Evolutionary conservation across 2,329 filamentous ascomycete species (phyloP).

Genomic region (Tolypocladium amazonense): DNA sequence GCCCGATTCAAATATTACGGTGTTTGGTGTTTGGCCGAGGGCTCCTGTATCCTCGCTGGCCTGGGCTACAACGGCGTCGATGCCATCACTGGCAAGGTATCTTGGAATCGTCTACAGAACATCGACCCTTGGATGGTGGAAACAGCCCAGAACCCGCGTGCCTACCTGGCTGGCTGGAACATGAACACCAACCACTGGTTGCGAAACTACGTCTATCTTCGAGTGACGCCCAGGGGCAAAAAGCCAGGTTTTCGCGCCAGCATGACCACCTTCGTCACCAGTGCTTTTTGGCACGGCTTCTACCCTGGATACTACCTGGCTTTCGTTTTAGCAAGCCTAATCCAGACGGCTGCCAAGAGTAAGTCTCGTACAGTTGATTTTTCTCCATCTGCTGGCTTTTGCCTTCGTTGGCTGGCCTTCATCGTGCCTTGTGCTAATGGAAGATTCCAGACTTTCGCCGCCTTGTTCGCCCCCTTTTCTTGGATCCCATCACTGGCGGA

Average conservation of each 20-base stretch:
- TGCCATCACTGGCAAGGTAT: slow-evolving; percentile 69
- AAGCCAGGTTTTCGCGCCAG: slow-evolving; percentile 95
- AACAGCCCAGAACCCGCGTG: slow-evolving; percentile 84
- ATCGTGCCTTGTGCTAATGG: neutral
- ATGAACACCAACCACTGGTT: slow-evolving; percentile 98
- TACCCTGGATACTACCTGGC: slow-evolving; percentile 92
- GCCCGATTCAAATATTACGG: slow-evolving; percentile 91
- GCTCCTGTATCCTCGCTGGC: slow-evolving; percentile 85
- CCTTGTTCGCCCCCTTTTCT: slow-evolving; percentile 83
- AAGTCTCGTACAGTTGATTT: slow-evolving; percentile 25
- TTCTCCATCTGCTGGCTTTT: too few species aligned
- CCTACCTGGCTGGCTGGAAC: slow-evolving; percentile 89
- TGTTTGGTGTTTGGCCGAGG: slow-evolving; percentile 88
- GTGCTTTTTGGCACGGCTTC: slow-evolving; percentile 96
- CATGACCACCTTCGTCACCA: slow-evolving; percentile 86
- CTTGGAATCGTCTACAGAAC: slow-evolving; percentile 82
- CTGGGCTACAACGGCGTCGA: slow-evolving; percentile 93
- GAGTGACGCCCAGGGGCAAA: slow-evolving; percentile 88
- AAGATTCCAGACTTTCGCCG: slow-evolving; percentile 65
- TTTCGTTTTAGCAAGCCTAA: slow-evolving; percentile 80
- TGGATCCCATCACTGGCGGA: slow-evolving; percentile 62
- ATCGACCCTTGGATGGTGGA: slow-evolving; percentile 81
- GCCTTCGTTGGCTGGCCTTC: neutral
- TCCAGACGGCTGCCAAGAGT: slow-evolving; percentile 94
- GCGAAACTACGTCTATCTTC: slow-evolving; percentile 88